These are phyloP conservation scores for Clavulina sp. DNA, from an alignment of 768 basidiomycete species.

Conservation along the genomic window DNA sequence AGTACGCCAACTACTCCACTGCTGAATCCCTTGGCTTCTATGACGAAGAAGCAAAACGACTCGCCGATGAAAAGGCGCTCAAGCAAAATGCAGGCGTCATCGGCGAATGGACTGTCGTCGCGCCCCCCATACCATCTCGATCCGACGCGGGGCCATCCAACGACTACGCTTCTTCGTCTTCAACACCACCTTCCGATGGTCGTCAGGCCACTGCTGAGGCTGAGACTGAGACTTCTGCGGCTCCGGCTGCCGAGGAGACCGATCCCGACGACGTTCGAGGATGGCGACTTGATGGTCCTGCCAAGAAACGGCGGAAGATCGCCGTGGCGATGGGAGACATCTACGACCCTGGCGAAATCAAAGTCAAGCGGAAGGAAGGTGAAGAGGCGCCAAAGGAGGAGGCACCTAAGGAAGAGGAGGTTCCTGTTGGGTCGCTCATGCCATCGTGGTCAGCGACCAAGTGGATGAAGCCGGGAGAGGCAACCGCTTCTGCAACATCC, in stretches of 20 bases:
- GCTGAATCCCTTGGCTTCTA: slow-evolving; percentile 64
- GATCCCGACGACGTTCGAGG: slow-evolving; percentile 23
- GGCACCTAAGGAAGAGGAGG: background rate
- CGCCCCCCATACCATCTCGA: slow-evolving; percentile 17
- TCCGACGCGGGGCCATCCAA: slow-evolving; percentile 11
- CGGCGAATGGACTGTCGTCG: slow-evolving; percentile 63
- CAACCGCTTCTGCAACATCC: too few species aligned
- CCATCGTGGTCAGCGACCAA: too few species aligned
- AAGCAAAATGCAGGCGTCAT: slow-evolving; percentile 48
- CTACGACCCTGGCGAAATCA: slow-evolving; percentile 60
- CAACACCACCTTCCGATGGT: slow-evolving; percentile 3
- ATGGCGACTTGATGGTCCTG: slow-evolving; percentile 33
- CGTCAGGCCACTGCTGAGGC: slow-evolving; percentile 11
- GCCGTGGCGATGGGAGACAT: slow-evolving; percentile 51
- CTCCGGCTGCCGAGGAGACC: slow-evolving; percentile 26
- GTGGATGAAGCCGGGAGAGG: too few species aligned
- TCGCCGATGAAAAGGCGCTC: slow-evolving; percentile 40
- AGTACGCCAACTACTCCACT: slow-evolving; percentile 69
- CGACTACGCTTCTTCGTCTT: slow-evolving; percentile 5
- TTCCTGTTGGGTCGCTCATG: background rate
- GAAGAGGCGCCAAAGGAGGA: slow-evolving; percentile 13
- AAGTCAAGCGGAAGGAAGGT: slow-evolving; percentile 36
- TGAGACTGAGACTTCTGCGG: slow-evolving; percentile 13
- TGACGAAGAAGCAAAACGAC: slow-evolving; percentile 57
- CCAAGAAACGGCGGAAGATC: slow-evolving; percentile 45